Percentiles rank a stretch among this genome's conserved stretches.
Conservation (phyloP, 768 basidiomycete species). For the Lactifluus volemus region DNA sequence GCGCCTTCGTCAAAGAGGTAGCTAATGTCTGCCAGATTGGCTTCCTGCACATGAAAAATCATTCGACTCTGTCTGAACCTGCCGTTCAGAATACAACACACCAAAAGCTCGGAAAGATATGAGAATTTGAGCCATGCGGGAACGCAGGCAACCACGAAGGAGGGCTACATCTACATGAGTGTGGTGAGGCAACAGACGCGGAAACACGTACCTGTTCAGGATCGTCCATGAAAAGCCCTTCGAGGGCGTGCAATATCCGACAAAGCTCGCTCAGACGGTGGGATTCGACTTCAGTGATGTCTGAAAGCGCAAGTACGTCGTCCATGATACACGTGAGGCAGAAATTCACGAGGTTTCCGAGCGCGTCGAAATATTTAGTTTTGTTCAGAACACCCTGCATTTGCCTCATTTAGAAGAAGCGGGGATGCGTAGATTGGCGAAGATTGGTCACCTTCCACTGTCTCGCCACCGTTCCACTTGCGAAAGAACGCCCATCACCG, state of each 20-base stretch:
- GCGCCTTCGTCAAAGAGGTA: constrained; percentile 90
- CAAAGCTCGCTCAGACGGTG: constrained; percentile 77
- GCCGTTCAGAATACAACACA: constrained; percentile 31
- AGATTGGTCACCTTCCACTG: constrained; percentile 57
- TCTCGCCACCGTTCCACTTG: constrained; percentile 53
- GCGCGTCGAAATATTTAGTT: constrained; percentile 59
- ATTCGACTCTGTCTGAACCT: constrained; percentile 2
- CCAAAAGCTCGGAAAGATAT: constrained; percentile 86
- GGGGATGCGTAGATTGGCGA: background rate
- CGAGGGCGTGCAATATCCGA: constrained; percentile 66
- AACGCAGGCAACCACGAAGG: constrained; percentile 77
- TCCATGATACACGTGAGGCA: constrained; percentile 58
- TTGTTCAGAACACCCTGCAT: constrained; percentile 57
- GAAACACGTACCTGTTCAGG: constrained; percentile 41
- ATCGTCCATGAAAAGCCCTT: constrained; percentile 70
- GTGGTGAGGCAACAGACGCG: background rate
- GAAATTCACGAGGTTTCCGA: constrained; percentile 64
- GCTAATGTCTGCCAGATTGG: constrained; percentile 83
- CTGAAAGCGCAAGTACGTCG: constrained; percentile 66
- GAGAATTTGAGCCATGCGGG: constrained; percentile 93
- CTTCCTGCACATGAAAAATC: constrained; percentile 48
- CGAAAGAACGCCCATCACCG: constrained; percentile 51
- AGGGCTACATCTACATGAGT: constrained; percentile 35
- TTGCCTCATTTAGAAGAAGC: background rate
- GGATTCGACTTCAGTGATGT: constrained; percentile 86